Percentiles rank a stretch among this genome's conserved stretches.
Conservation (phyloP, 495 filamentous ascomycete species). For the Symbiotaphrina buchneri region DNA sequence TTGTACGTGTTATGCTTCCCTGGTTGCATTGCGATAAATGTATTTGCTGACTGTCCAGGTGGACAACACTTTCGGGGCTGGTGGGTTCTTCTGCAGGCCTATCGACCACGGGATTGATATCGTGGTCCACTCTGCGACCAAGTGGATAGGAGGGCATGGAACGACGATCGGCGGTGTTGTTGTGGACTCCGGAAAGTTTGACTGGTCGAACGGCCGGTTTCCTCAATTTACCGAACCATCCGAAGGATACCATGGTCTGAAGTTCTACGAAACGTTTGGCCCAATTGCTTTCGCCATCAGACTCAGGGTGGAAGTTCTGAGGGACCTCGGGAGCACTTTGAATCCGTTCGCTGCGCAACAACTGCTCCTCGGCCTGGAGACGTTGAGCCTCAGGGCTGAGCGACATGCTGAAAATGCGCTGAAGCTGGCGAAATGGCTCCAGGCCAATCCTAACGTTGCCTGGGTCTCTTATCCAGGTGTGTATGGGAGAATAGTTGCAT, state of each 20-base stretch:
- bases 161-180: conserved; percentile 87
- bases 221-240: conserved; percentile 85
- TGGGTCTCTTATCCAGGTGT: conserved; percentile 75
- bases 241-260: conserved; percentile 86
- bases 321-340: conserved; percentile 64
- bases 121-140: conserved; percentile 86
- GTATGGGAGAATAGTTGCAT: neutral
- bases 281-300: conserved; percentile 64
- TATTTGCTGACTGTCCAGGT: conserved; percentile 21
- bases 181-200: conserved; percentile 83
- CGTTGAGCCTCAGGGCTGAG: conserved; percentile 66
- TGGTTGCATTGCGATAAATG: neutral
- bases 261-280: conserved; percentile 95
- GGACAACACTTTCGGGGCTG: conserved; percentile 95
- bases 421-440: conserved; percentile 62
- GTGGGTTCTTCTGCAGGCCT: conserved; percentile 74
- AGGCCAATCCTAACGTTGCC: conserved; percentile 58
- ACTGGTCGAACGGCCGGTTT: conserved; percentile 89
- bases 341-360: conserved; percentile 96
- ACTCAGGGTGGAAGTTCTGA: conserved; percentile 65
- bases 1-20: conserved; percentile 29
- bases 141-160: conserved; percentile 97
- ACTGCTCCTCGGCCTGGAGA: conserved; percentile 77
- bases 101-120: conserved; percentile 85
- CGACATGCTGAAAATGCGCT: conserved; percentile 74